phyloP scores from a whole-genome alignment of 768 basidiomycete species.

The Pulveroboletus ravenelii region DNA sequence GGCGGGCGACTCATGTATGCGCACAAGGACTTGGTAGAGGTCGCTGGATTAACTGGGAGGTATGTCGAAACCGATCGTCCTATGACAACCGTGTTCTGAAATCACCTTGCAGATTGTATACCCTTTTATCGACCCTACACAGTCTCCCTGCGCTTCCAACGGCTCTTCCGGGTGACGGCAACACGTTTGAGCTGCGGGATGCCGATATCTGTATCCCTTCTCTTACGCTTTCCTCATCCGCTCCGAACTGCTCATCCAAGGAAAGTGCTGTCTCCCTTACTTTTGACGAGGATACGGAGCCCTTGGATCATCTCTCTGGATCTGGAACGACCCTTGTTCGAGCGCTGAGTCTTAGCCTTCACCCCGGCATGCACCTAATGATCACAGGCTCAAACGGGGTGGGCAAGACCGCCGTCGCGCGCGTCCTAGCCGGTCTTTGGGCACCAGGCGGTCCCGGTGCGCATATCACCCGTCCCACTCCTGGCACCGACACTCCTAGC shows the following conservation, averaged over 20 bases:
- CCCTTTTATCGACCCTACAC: constrained; percentile 81
- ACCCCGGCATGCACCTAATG: constrained; percentile 80
- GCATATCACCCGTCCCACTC: constrained; percentile 29
- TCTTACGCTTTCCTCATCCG: neutral
- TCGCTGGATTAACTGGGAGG: constrained; percentile 85
- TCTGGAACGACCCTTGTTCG: constrained; percentile 52
- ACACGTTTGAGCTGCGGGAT: constrained; percentile 57
- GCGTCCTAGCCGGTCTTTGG: constrained; percentile 90
- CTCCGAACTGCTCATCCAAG: constrained; percentile 1
- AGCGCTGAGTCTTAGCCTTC: constrained; percentile 60
- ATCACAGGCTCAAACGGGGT: constrained; percentile 92
- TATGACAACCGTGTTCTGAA: neutral
- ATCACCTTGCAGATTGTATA: constrained; percentile 59
- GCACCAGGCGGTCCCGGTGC: constrained; percentile 45
- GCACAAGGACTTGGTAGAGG: constrained; percentile 90
- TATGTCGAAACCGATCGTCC: neutral
- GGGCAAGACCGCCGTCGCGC: constrained; percentile 84
- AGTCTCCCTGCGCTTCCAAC: constrained; percentile 53
- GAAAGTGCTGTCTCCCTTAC: neutral
- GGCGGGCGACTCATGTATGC: constrained; percentile 96
- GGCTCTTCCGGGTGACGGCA: constrained; percentile 28
- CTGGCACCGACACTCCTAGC: constrained; percentile 25
- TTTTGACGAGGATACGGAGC: constrained; percentile 14
- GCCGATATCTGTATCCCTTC: constrained; percentile 69
- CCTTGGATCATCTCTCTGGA: constrained; percentile 13